These are phyloP conservation scores for Spiromastix sp. DNA, from an alignment of 2,329 filamentous ascomycete genomes.

Conservation along the genomic window DNA sequence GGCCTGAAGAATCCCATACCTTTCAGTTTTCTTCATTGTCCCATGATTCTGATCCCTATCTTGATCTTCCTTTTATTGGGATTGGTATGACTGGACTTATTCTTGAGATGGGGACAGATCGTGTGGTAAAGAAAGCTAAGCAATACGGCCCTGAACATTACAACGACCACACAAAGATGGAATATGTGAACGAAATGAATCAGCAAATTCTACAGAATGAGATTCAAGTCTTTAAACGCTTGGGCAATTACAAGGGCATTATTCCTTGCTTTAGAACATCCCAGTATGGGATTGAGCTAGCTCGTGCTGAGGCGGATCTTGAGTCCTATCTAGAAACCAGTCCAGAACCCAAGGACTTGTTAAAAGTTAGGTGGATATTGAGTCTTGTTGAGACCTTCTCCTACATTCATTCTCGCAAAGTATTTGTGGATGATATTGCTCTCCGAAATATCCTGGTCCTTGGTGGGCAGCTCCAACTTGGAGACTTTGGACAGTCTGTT, in stretches of 20 bases:
- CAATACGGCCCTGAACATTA: constrained; percentile 10
- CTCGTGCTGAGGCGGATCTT: constrained; percentile 12
- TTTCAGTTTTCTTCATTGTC: constrained; percentile 5
- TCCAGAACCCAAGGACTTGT: constrained; percentile 9
- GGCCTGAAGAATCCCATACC: constrained; percentile 4
- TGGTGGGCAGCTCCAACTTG: constrained; percentile 5
- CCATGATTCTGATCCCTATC: constrained; percentile 11
- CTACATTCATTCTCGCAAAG: constrained; percentile 9
- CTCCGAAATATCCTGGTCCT: constrained; percentile 12
- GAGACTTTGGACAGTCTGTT: constrained; percentile 9
- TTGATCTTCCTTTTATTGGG: constrained; percentile 7
- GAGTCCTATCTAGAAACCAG: constrained; percentile 10
- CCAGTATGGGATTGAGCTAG: constrained; percentile 12
- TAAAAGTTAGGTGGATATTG: constrained; percentile 12
- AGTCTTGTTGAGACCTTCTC: constrained; percentile 10
- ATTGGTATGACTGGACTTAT: constrained; percentile 11
- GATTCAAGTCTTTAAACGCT: neutral
- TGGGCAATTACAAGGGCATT: constrained; percentile 7
- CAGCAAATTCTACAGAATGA: neutral
- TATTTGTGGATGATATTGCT: constrained; percentile 13
- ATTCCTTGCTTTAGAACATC: constrained; percentile 11
- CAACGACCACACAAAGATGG: constrained; percentile 5
- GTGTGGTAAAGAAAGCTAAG: constrained; percentile 11
- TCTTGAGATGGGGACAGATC: constrained; percentile 9
- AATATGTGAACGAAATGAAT: neutral